Conservation (phyloP, 148 eudicot species). For the Pouteria glomerata region DNA sequence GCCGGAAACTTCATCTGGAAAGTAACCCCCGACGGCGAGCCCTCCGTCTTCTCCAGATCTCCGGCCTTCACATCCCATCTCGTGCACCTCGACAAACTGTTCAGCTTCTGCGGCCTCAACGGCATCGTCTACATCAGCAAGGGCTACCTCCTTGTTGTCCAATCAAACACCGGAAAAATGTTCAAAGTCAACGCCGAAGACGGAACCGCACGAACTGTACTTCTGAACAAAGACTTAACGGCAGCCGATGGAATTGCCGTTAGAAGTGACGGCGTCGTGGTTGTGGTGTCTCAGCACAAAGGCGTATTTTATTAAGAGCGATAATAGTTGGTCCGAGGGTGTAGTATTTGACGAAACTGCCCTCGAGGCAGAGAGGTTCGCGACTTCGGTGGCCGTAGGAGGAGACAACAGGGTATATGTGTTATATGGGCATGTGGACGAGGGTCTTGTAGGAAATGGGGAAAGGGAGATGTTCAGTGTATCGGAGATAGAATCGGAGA, state of each 20-base stretch:
- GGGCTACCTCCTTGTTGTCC: constrained; percentile 62
- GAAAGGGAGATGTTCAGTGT: constrained; percentile 62
- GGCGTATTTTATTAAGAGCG: constrained; percentile 61
- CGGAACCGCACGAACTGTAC: constrained; percentile 51
- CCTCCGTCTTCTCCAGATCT: constrained; percentile 55
- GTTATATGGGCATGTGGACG: constrained; percentile 69
- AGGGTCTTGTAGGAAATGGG: constrained; percentile 54
- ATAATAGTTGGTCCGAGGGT: constrained; percentile 58
- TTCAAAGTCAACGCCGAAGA: constrained; percentile 59
- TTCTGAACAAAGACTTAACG: constrained; percentile 39
- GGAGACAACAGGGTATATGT: constrained; percentile 69
- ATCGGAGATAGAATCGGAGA: constrained; percentile 47
- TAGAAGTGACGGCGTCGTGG: constrained; percentile 58
- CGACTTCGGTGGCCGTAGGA: constrained; percentile 55
- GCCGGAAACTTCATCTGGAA: constrained; percentile 65
- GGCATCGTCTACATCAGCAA: constrained; percentile 57
- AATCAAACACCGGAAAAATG: constrained; percentile 72
- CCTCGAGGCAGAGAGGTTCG: constrained; percentile 55
- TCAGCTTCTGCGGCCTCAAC: constrained; percentile 54
- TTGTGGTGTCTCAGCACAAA: constrained; percentile 45
- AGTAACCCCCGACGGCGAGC: constrained; percentile 37
- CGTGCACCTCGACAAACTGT: constrained; percentile 26
- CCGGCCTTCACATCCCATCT: constrained; percentile 31
- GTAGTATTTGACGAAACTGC: constrained; percentile 72
- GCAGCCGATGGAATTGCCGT: constrained; percentile 55